A percentile compares a stretch with the other conserved stretches of the same genome.
Evolutionary conservation across 352 stramenopile genomes (phyloP).

Genomic region (Phytopythium kandeliae): DNA sequence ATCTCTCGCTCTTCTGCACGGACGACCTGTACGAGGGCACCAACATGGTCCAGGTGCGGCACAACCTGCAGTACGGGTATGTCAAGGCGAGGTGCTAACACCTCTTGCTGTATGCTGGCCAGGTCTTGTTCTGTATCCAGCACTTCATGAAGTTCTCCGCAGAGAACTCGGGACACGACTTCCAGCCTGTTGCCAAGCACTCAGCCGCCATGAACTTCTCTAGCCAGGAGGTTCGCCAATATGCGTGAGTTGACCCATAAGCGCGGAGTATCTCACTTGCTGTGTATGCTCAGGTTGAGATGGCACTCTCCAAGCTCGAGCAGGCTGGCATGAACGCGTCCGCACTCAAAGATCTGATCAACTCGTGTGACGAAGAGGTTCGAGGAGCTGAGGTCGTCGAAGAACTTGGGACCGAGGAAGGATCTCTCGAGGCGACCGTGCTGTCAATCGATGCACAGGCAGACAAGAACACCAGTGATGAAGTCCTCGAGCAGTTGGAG

Average conservation of each 20-base stretch:
- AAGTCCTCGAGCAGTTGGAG: slow-evolving; percentile 3
- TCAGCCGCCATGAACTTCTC: slow-evolving; percentile 38
- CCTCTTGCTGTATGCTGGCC: too few species aligned
- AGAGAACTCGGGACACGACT: slow-evolving; percentile 32
- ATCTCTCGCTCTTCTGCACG: slow-evolving; percentile 77
- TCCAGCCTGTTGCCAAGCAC: slow-evolving; percentile 38
- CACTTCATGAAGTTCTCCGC: slow-evolving; percentile 69
- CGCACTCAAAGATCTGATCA: slow-evolving; percentile 33
- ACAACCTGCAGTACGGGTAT: too few species aligned
- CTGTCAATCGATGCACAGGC: slow-evolving; percentile 8
- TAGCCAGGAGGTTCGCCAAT: slow-evolving; percentile 47
- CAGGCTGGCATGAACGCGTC: slow-evolving; percentile 46
- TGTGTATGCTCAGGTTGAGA: slow-evolving; percentile 33
- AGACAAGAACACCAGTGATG: background rate
- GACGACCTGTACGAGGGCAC: slow-evolving; percentile 82
- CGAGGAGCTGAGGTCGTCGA: slow-evolving; percentile 10
- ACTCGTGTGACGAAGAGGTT: slow-evolving; percentile 5
- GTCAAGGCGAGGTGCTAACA: too few species aligned
- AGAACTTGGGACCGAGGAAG: slow-evolving; percentile 4
- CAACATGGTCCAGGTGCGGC: slow-evolving; percentile 74
- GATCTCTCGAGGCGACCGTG: background rate
- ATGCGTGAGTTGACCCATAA: background rate
- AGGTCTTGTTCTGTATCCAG: slow-evolving; percentile 71
- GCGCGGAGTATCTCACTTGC: background rate
- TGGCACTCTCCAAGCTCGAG: slow-evolving; percentile 66